Percentiles rank a stretch among this genome's conserved stretches.
Evolutionary conservation across 371 early-diverging fungal genomes (phyloP).

Genomic region (Rhizopus microsporus): DNA sequence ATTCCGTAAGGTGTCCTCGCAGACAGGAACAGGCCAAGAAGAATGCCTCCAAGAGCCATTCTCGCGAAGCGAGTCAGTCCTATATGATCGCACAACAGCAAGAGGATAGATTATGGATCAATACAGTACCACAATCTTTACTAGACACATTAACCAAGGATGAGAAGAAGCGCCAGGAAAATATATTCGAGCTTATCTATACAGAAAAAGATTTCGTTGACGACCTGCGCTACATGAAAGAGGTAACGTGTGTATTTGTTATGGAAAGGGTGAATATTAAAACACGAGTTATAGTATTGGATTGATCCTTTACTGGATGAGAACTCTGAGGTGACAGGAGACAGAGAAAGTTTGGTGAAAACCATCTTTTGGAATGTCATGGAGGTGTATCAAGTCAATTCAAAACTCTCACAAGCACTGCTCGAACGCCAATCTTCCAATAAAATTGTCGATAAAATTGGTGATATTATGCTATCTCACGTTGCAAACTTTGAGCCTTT

Average conservation of each 20-base stretch:
- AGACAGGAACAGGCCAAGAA: conserved; percentile 23
- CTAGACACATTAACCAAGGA: conserved; percentile 65
- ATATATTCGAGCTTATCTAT: conserved; percentile 89
- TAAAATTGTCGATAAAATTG: conserved; percentile 76
- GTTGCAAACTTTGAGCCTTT: conserved; percentile 78
- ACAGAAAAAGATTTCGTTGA: conserved; percentile 91
- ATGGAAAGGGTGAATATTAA: background rate
- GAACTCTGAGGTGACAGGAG: conserved; percentile 52
- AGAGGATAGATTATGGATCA: conserved; percentile 60
- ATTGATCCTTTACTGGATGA: conserved; percentile 70
- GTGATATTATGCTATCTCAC: conserved; percentile 81
- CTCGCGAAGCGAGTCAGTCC: conserved; percentile 23
- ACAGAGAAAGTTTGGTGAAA: conserved; percentile 68
- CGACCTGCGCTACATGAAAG: conserved; percentile 60
- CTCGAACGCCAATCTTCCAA: conserved; percentile 70
- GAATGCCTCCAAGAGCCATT: conserved; percentile 10
- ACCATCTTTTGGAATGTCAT: conserved; percentile 83
- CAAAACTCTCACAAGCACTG: conserved; percentile 65
- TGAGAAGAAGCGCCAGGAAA: conserved; percentile 91
- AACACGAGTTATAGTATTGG: conserved; percentile 52
- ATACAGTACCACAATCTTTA: conserved; percentile 70
- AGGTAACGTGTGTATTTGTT: conserved; percentile 40
- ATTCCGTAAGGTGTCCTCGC: conserved; percentile 82
- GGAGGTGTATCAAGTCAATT: conserved; percentile 73
- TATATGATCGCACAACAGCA: conserved; percentile 14